These are phyloP conservation scores for Xylaria sp. DNA, from an alignment of 2,329 filamentous ascomycete genomes.

Conservation along the genomic window DNA sequence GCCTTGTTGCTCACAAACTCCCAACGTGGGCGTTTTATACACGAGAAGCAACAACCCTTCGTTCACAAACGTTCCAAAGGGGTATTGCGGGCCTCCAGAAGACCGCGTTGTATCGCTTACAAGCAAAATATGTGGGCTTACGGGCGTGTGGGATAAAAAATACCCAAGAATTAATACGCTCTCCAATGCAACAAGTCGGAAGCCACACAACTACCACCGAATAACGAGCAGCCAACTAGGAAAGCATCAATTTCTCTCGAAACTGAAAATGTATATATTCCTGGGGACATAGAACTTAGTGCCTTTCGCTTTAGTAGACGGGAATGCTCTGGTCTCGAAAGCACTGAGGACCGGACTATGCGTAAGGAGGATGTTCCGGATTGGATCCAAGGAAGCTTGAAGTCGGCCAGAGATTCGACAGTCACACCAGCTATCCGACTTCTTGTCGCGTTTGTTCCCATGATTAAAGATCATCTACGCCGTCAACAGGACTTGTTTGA, in stretches of 20 bases:
- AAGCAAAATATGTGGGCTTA: too few relatives aligned
- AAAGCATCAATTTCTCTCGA: neutral
- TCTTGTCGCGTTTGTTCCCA: neutral
- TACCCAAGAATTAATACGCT: too few relatives aligned
- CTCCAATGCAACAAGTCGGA: too few relatives aligned
- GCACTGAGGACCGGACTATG: neutral
- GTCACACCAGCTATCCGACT: neutral
- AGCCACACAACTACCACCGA: too few relatives aligned
- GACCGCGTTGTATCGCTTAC: too few relatives aligned
- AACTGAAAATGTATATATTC: neutral
- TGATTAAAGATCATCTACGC: neutral
- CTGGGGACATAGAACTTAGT: neutral
- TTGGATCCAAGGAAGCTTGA: neutral
- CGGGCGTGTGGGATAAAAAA: too few relatives aligned
- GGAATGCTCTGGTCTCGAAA: neutral
- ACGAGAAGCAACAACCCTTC: too few relatives aligned
- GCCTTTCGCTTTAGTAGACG: neutral
- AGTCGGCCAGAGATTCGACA: neutral
- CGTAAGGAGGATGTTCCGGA: neutral
- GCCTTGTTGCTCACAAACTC: too few relatives aligned
- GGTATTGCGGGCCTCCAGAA: too few relatives aligned
- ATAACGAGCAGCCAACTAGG: too few relatives aligned
- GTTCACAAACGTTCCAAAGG: too few relatives aligned
- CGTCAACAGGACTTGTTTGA: neutral
- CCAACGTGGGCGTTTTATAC: too few relatives aligned